phyloP scores from a whole-genome alignment of 352 stramenopile genomes.

The Globisporangium sylvaticum region DNA sequence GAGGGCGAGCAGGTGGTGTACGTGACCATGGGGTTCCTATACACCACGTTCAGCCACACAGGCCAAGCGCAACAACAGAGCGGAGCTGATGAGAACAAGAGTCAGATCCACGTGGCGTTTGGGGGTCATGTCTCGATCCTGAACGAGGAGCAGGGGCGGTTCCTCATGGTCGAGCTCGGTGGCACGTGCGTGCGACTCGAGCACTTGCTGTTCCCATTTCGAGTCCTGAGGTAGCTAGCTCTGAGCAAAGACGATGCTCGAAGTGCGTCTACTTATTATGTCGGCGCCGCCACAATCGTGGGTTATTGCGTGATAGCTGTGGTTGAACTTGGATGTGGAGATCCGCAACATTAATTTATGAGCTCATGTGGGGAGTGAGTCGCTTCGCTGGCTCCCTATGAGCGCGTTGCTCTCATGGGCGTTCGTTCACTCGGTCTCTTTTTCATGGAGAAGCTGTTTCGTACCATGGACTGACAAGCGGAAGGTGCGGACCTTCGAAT shows the following conservation, averaged over 20 bases:
- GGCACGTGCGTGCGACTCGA: slow-evolving; percentile 10
- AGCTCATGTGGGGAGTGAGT: background rate
- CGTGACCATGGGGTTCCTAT: slow-evolving; percentile 3
- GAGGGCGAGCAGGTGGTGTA: slow-evolving; percentile 2
- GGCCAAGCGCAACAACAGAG: background rate
- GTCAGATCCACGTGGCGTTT: slow-evolving; percentile 3
- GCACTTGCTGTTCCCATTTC: slow-evolving; percentile 8
- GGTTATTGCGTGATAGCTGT: too few relatives aligned
- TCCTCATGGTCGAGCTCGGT: slow-evolving; percentile 13
- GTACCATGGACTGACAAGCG: too few relatives aligned
- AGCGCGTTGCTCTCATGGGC: background rate
- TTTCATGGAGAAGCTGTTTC: too few relatives aligned
- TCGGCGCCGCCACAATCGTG: too few relatives aligned
- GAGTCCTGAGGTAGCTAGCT: background rate
- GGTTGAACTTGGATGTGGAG: background rate
- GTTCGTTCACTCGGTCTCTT: background rate
- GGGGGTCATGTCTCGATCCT: slow-evolving; percentile 9
- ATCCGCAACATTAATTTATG: background rate
- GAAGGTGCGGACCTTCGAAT: too few relatives aligned
- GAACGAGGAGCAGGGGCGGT: slow-evolving; percentile 9
- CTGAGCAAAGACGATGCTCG: too few relatives aligned
- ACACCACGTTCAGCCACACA: background rate
- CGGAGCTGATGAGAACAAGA: background rate
- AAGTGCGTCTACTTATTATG: too few relatives aligned
- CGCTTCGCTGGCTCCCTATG: background rate